Evolutionary conservation across 805 yeast genomes (phyloP), one percentile per base, ranked within the genome.

Genomic region (Saccharomycopsis sp.): DNA sequence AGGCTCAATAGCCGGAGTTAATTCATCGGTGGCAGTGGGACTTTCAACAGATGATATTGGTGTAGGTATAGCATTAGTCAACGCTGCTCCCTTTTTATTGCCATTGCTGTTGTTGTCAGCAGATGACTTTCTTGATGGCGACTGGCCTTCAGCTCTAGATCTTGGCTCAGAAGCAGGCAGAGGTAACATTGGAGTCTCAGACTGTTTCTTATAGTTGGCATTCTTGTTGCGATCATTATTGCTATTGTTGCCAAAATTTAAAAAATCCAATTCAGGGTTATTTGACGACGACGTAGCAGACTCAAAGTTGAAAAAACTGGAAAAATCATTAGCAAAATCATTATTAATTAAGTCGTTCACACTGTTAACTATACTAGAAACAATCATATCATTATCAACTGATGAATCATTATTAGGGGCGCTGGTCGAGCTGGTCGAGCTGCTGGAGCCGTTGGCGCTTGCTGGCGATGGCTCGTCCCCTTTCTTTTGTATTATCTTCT

Each of bases 281-380:
- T n/a, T n/a, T n/a, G n/a, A n/a, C n/a, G n/a, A n/a, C n/a, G n/a
- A n/a, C n/a, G 8, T 9, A 27, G 35, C 5, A 17, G 19, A 38
- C 20, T 39, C 50, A 32, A 45, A 35, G 34, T 45, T 34, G 14
- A 43, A 29, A n/a, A 43, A 38, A 13, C 27, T 16, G 17, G 34
- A 33, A 20, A 43, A n/a, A 22, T 38, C 42, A 23, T 13, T 17
- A 17, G 8, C 11, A 13, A 35, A 28, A 17, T 41, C 34, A 9
- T 31, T n/a, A 20, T 29, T 22, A 29, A 9, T 21, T 17, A 13
- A 6, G 8, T n/a, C 24, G n/a, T n/a, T 14, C 39, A 11, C 27
- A 22, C 39, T 36, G 56, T 49, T 39, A 37, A 29, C 52, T 45
- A 20, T 51, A 39, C n/a, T 51, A 42, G 29, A 52, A 22, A 27